Evolutionary conservation across 2,329 filamentous ascomycete species (phyloP).

Genomic region (Cyclaneusma minus): DNA sequence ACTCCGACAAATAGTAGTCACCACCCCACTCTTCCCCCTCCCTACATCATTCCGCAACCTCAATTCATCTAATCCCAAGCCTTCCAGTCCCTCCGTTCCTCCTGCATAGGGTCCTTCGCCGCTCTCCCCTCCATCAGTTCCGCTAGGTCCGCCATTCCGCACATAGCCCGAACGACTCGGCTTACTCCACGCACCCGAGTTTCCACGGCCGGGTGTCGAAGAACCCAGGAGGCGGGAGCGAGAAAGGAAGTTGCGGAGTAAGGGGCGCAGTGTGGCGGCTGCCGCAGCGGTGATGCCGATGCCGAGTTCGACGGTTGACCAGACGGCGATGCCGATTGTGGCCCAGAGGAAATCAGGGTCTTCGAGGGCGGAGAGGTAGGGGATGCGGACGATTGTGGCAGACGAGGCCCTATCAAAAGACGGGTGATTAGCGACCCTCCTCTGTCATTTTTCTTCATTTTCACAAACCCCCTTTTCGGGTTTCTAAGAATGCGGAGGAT

Average conservation of each 20-base stretch:
- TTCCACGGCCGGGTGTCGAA: constrained; percentile 3
- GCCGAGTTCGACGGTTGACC: constrained; percentile 12
- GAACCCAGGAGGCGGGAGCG: constrained; percentile 5
- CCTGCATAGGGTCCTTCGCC: too few relatives aligned
- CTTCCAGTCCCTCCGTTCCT: constrained; percentile 1
- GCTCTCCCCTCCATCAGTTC: too few relatives aligned
- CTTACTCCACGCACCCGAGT: constrained; percentile 1
- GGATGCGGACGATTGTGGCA: constrained; percentile 15
- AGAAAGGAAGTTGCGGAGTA: constrained; percentile 10
- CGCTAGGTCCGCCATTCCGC: constrained; percentile 4
- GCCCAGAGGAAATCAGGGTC: constrained; percentile 12
- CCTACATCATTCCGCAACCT: constrained; percentile 7
- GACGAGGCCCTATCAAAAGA: constrained; percentile 14
- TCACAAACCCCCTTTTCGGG: too few relatives aligned
- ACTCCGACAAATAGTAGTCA: constrained; percentile 8
- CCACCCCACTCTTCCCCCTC: constrained; percentile 4
- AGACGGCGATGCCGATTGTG: constrained; percentile 11
- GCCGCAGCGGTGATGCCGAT: constrained; percentile 11
- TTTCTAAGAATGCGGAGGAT: not conserved
- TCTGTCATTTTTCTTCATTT: too few relatives aligned
- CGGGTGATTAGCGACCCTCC: too few relatives aligned
- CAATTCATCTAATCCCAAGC: too few relatives aligned
- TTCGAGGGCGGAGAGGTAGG: constrained; percentile 10
- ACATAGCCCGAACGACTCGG: constrained; percentile 3
- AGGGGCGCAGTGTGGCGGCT: constrained; percentile 13